Evolutionary conservation across 352 stramenopile genomes (phyloP), one percentile per base, ranked within the genome.

Genomic region (Phytopythium chamaehyphon): DNA sequence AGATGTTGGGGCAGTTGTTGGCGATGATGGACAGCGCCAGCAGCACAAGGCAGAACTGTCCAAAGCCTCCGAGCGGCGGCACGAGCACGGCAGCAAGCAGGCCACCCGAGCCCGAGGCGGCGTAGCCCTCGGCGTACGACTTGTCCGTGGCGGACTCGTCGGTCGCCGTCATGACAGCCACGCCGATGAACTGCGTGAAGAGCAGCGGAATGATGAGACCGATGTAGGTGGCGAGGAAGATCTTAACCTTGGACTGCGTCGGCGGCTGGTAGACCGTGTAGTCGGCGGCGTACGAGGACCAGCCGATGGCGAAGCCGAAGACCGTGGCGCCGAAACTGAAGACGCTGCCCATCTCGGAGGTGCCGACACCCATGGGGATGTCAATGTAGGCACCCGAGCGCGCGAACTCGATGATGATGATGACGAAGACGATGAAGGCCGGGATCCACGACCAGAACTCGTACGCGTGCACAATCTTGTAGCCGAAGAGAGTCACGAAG

Each of bases 1-100:
- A 78, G 59, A 78, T 72, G 56, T 78, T 78, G 40, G 68, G 64
- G 57, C 68, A 73, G 68, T 78, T 78, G 62, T 75, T 74, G 51
- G 69, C 69, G 44, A 78, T 63, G 47, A 70, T 74, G n/a, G 69
- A 78, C 11, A 78, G 64, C 35, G 69, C 69, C 52, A 78, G 22
- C 22, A 78, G 38, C 23, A 78, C 57, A 9, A 78, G 49, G 28
- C 64, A 78, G 51, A 78, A 78, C 39, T 66, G 54, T 38, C 64
- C 69, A 38, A 78, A 78, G 50, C 50, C 59, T 11, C 64, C 62
- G 6, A 78, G 49, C 12, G 69, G 69, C 12, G 54, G 61, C 1
- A 78, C 56, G 31, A 78, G 54, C 42, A 78, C 62, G 0, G 69
- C 69, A 2, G 52, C 69, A 23, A 78, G 28, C 18, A 78, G 51